Evolutionary conservation across 2,329 filamentous ascomycete genomes (phyloP).

Genomic region (Cordyceps farinosa): DNA sequence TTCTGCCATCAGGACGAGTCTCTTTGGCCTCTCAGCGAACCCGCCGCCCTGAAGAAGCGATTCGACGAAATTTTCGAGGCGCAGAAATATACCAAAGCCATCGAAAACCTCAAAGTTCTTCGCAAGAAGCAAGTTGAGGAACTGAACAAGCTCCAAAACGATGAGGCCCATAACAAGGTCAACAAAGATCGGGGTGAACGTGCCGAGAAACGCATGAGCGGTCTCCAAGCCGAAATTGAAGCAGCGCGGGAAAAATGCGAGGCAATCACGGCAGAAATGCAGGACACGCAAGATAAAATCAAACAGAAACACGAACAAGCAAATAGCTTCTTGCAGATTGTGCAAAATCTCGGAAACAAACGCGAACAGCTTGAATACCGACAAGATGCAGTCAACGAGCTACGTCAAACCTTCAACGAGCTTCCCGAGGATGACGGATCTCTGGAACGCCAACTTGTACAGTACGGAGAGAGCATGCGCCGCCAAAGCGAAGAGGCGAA

Average conservation of each 20-base stretch:
- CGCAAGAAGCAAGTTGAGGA: constrained; percentile 79
- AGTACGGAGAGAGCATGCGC: constrained; percentile 73
- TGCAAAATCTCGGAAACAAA: constrained; percentile 73
- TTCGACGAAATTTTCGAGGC: constrained; percentile 99
- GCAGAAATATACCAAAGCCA: constrained; percentile 93
- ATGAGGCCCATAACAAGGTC: constrained; percentile 72
- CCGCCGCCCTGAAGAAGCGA: constrained; percentile 78
- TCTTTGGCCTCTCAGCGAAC: constrained; percentile 92
- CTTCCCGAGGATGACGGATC: constrained; percentile 74
- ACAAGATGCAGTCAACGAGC: constrained; percentile 64
- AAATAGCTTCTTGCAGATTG: constrained; percentile 68
- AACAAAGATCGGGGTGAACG: constrained; percentile 82
- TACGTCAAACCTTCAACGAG: constrained; percentile 70
- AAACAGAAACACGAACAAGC: constrained; percentile 69
- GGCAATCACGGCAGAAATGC: constrained; percentile 57
- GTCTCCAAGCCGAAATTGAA: constrained; percentile 65
- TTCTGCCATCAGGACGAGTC: constrained; percentile 99
- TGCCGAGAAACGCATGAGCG: constrained; percentile 61
- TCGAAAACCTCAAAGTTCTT: constrained; percentile 87
- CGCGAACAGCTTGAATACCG: constrained; percentile 69
- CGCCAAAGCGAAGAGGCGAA: constrained; percentile 63
- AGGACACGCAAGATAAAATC: constrained; percentile 54
- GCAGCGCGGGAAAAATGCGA: constrained; percentile 55
- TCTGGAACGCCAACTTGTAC: constrained; percentile 65
- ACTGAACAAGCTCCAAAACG: constrained; percentile 66